Evolutionary conservation across 768 basidiomycete genomes (phyloP), one percentile per base, ranked within the genome.

Genomic region (Trametes cubensis): DNA sequence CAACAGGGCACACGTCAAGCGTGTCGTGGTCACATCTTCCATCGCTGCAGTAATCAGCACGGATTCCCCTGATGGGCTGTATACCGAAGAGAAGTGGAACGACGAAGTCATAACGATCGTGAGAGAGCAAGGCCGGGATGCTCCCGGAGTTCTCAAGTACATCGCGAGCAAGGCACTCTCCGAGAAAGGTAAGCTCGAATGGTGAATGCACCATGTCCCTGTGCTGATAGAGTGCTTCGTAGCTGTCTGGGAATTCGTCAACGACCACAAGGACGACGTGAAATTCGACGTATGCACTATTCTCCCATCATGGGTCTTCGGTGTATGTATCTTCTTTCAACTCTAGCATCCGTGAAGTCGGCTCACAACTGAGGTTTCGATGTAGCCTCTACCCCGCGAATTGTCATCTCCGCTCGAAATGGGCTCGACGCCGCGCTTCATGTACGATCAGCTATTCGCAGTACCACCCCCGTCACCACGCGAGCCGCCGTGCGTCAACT

Each of bases 1-100:
- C 17, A 4, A 25, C 23, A 39, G 71, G 68, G 82, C 63, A 60
- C 59, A 44, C 47, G 72, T 90, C 62, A 82, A 85, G 71, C 82
- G 89, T 85, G 74, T 86, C 15, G 84, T 86, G 0, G 85, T 88
- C 74, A 77, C 75, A 0, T 84, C 84, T 0, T 88, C 87, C 1
- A 72, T 74, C 46, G 85, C 83, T 8, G 73, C 83, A 1, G 66
- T 85, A 26, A 58, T 72, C 0, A 66, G 26, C n/a, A 63, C 66
- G 0, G 69, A 77, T 2, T 54, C 63, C 23, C 58, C 46, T 25
- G 6, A 14, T 0, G 46, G 61, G 11, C 72, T 74, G 2, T 82
- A 80, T 65, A 76, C 72, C 25, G 85, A 88, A 67, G 65, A 67
- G 15, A 79, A 89, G 67, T 90, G 89, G 90, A 87, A 88, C 63